Evolutionary conservation across 2,329 filamentous ascomycete genomes (phyloP).

Genomic region (Fusarium sp.): DNA sequence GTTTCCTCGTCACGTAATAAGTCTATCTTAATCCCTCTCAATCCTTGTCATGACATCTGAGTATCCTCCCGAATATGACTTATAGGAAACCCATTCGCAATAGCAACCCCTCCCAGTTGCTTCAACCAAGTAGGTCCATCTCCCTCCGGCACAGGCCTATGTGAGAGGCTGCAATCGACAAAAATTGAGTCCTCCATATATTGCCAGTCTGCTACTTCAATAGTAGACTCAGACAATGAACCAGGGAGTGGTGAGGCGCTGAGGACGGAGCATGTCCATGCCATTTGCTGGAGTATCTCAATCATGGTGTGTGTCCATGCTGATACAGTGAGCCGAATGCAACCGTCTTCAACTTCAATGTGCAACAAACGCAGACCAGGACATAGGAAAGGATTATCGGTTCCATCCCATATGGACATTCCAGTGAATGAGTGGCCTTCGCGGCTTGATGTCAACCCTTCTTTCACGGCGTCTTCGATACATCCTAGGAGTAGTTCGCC

Average conservation of each 20-base stretch:
- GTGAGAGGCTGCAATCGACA: slow-evolving; percentile 50
- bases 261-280: slow-evolving; percentile 51
- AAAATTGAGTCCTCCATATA: slow-evolving; percentile 50
- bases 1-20: neutral
- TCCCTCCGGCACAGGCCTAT: slow-evolving; percentile 46
- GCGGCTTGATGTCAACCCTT: slow-evolving; percentile 42
- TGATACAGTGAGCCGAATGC: slow-evolving; percentile 49
- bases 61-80: slow-evolving; percentile 18
- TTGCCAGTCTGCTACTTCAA: slow-evolving; percentile 49
- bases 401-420: slow-evolving; percentile 53
- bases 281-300: slow-evolving; percentile 53
- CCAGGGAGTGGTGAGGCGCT: slow-evolving; percentile 51
- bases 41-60: slow-evolving; percentile 3
- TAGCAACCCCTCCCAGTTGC: slow-evolving; percentile 46
- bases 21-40: neutral
- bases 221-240: slow-evolving; percentile 46
- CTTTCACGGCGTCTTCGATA: slow-evolving; percentile 48
- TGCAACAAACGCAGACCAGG: slow-evolving; percentile 50
- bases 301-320: slow-evolving; percentile 51
- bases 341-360: slow-evolving; percentile 50
- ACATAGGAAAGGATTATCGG: slow-evolving; percentile 41
- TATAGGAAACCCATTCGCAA: slow-evolving; percentile 52
- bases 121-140: slow-evolving; percentile 47
- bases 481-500: slow-evolving; percentile 47
- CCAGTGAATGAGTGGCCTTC: slow-evolving; percentile 45